A percentile compares a stretch with the other conserved stretches of the same genome.
Evolutionary conservation across 1,284 basidiomycete genomes (phyloP).

Genomic region (Trichosporon coremiiforme): DNA sequence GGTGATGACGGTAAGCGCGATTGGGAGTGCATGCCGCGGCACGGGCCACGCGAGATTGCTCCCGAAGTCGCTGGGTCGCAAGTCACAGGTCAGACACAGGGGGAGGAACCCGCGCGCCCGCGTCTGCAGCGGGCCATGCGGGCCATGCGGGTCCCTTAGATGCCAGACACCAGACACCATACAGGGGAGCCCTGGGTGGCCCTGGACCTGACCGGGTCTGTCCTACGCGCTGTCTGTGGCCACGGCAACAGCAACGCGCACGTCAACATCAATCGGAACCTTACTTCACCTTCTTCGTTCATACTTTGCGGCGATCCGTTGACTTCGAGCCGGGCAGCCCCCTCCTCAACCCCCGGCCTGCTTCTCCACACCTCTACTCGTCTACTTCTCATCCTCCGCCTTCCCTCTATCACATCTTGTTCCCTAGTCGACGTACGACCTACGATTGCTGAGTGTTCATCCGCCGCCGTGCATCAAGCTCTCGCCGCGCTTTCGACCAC

Average conservation of each 20-base stretch:
- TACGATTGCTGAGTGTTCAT: too few relatives aligned
- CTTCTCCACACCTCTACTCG: neutral
- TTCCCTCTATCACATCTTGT: too few relatives aligned
- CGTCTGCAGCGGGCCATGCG: too few relatives aligned
- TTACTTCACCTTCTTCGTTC: neutral
- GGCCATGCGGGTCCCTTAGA: constrained; percentile 8
- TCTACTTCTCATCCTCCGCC: neutral
- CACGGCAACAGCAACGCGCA: neutral
- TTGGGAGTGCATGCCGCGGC: neutral
- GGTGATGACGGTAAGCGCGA: neutral
- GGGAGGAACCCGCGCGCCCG: neutral
- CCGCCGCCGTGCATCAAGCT: too few relatives aligned
- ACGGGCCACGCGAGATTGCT: neutral
- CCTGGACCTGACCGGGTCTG: neutral
- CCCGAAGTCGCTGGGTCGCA: neutral
- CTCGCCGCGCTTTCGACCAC: too few relatives aligned
- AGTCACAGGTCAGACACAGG: too few relatives aligned
- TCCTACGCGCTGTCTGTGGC: neutral
- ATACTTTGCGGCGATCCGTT: neutral
- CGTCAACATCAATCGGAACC: constrained; percentile 12
- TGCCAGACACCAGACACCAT: neutral
- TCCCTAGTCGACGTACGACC: too few relatives aligned
- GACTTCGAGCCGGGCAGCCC: too few relatives aligned
- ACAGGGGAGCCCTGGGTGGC: neutral
- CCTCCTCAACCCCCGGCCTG: too few relatives aligned